A percentile compares a stretch with the other conserved stretches of the same genome.
phyloP scores from a whole-genome alignment of 768 basidiomycete genomes.

The Suillus americanus region DNA sequence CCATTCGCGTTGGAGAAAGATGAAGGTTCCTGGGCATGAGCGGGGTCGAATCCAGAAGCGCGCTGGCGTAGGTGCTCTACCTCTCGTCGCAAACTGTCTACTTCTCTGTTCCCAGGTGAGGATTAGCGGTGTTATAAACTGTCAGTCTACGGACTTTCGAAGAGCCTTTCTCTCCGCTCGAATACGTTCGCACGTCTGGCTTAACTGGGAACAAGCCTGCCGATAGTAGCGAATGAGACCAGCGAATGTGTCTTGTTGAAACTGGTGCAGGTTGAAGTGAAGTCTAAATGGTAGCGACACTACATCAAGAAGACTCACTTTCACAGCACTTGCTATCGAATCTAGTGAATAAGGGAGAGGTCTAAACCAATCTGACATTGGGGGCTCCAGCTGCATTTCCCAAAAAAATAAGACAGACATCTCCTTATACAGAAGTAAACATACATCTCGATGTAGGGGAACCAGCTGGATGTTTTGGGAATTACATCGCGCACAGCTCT shows the following conservation, averaged over 20 bases:
- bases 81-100: conserved; percentile 48
- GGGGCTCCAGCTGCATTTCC: conserved; percentile 64
- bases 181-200: conserved; percentile 31
- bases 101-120: conserved; percentile 37
- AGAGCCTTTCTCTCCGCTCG: conserved; percentile 44
- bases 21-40: conserved; percentile 34
- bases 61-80: conserved; percentile 46
- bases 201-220: conserved; percentile 49
- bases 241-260: conserved; percentile 77
- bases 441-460: conserved; percentile 73
- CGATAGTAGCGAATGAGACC: conserved; percentile 66
- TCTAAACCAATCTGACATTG: conserved; percentile 83
- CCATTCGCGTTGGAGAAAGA: conserved; percentile 52
- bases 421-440: conserved; percentile 13
- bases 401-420: conserved; percentile 3
- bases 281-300: background rate
- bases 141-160: conserved; percentile 47
- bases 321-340: conserved; percentile 61
- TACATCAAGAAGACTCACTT: conserved; percentile 40
- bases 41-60: conserved; percentile 24
- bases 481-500: conserved; percentile 73
- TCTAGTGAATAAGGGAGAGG: conserved; percentile 63
- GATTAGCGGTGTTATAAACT: conserved; percentile 5
- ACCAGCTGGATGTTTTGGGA: conserved; percentile 62
- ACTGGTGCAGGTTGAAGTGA: conserved; percentile 44